Base-by-base conservation (phyloP, 2,329 filamentous ascomycete species). In the Claviceps sorghi region DNA sequence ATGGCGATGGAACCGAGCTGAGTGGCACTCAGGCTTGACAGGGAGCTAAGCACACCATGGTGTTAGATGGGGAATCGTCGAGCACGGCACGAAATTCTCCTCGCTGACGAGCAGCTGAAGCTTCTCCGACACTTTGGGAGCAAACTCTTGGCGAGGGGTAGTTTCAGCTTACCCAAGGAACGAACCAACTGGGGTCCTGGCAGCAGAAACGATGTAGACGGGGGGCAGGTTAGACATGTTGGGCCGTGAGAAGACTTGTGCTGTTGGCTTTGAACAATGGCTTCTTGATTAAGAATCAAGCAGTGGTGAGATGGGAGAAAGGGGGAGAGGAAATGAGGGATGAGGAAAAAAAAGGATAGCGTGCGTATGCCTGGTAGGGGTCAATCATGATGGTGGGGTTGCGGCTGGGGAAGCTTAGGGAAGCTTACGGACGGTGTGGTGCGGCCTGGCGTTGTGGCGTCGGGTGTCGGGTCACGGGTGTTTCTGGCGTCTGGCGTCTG, bases 151-250 rank as follows among this genome's bases (percentile, higher is more conserved):
- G 52, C 34, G 42, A 48, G 45, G 50, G 44, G 47, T 50, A 17
- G 43, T 19, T 9, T 22, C 4, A 17, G 51, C 68, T 56, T 72
- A 95, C 88, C 93, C 93, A 64, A 95, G 80, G 73, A 98, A 98
- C 59, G 87, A 90, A 63, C 93, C 93, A 59, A 95, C 78, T 51
- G 93, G 93, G 58, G 93, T 98, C 71, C 90, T 82, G 64, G 82
- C 87, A 58, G 83, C 85, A 54, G 93, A 93, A 65, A 96, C 89
- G 65, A 98, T 96, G 75, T 98, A 98, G 59, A 98, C 91, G 54
- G 89, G 79, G 59, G 88, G 85, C 58, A 90, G 79, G 60, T 46
- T 46, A 10, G 44, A 46, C 44, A 46, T 46, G 26, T 46, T 46
- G 44, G 44, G 44, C 43, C 22, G 43, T 45, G 43, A 15, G n/a